Percentiles rank a stretch among this genome's conserved stretches.
These are phyloP conservation scores for Tricladium varicosporioides DNA, from an alignment of 2,329 filamentous ascomycete genomes.

Conservation along the genomic window DNA sequence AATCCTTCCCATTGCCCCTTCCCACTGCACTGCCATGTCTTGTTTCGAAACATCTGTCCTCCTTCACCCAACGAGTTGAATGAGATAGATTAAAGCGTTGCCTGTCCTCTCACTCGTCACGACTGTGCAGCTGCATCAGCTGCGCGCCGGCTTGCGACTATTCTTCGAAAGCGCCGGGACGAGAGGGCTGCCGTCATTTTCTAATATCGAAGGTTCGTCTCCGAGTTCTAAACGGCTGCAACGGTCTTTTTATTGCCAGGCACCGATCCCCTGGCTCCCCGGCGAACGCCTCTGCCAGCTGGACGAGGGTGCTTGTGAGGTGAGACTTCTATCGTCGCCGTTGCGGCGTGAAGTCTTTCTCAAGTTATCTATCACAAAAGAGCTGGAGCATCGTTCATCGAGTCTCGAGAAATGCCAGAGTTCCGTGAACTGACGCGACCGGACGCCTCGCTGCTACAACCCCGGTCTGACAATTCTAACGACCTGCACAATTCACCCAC, in stretches of 20 bases:
- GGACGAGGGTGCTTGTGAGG: background rate
- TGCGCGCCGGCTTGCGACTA: background rate
- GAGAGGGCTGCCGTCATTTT: no score
- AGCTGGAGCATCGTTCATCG: background rate
- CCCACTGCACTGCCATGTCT: background rate
- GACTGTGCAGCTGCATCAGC: background rate
- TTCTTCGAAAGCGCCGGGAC: background rate
- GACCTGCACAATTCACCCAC: slow-evolving; percentile 11
- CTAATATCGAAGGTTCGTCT: background rate
- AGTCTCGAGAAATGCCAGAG: slow-evolving; percentile 5
- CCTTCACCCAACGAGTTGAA: background rate
- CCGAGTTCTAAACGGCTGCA: background rate
- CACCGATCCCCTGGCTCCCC: slow-evolving; percentile 1
- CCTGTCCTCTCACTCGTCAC: background rate
- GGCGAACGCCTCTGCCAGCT: slow-evolving; percentile 3
- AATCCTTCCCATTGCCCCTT: background rate
- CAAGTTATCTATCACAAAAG: background rate
- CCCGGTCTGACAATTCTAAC: slow-evolving; percentile 12
- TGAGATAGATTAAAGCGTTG: background rate
- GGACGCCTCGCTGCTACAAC: background rate
- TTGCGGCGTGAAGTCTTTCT: slow-evolving; percentile 5
- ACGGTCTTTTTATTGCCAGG: slow-evolving; percentile 1
- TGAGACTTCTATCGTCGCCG: slow-evolving; percentile 13
- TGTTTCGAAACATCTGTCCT: background rate
- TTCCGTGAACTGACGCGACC: slow-evolving; percentile 11